A percentile compares a stretch with the other conserved stretches of the same genome.
phyloP scores from a whole-genome alignment of 2,329 filamentous ascomycete species.

The Alternaria dauci region DNA sequence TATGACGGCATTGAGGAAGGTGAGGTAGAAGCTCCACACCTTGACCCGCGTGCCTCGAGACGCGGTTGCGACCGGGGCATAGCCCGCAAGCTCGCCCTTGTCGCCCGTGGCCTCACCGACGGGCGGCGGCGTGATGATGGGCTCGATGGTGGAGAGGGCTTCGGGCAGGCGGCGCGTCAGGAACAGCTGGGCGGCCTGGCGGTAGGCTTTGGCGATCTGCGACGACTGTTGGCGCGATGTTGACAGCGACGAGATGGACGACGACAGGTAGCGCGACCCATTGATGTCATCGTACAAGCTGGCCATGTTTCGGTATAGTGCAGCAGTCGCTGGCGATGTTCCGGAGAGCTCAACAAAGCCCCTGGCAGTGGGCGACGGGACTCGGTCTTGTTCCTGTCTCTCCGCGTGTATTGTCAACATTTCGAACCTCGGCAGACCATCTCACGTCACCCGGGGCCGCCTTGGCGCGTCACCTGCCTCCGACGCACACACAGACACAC shows the following conservation, averaged over 20 bases:
- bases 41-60: slow-evolving; percentile 87
- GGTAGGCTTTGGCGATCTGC: slow-evolving; percentile 89
- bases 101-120: slow-evolving; percentile 35
- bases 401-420: slow-evolving; percentile 28
- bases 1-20: slow-evolving; percentile 87
- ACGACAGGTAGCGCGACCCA: slow-evolving; percentile 67
- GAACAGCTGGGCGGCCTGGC: slow-evolving; percentile 92
- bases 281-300: slow-evolving; percentile 62
- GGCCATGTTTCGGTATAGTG: slow-evolving; percentile 41
- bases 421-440: slow-evolving; percentile 27
- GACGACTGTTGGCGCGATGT: slow-evolving; percentile 72
- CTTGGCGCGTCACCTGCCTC: slow-evolving; percentile 25
- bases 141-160: slow-evolving; percentile 82
- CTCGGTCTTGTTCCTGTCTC: slow-evolving; percentile 21
- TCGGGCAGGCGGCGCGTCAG: slow-evolving; percentile 92
- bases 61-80: slow-evolving; percentile 79
- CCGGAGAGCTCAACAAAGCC: slow-evolving; percentile 11
- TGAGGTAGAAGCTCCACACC: slow-evolving; percentile 96
- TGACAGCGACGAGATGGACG: slow-evolving; percentile 74
- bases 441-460: slow-evolving; percentile 14
- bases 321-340: not conserved
- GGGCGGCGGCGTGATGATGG: slow-evolving; percentile 72
- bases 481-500: not conserved
- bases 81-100: slow-evolving; percentile 35
- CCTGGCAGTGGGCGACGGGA: slow-evolving; percentile 21